Conservation (phyloP, 208 protist species). For the Leishmania tropica region DNA sequence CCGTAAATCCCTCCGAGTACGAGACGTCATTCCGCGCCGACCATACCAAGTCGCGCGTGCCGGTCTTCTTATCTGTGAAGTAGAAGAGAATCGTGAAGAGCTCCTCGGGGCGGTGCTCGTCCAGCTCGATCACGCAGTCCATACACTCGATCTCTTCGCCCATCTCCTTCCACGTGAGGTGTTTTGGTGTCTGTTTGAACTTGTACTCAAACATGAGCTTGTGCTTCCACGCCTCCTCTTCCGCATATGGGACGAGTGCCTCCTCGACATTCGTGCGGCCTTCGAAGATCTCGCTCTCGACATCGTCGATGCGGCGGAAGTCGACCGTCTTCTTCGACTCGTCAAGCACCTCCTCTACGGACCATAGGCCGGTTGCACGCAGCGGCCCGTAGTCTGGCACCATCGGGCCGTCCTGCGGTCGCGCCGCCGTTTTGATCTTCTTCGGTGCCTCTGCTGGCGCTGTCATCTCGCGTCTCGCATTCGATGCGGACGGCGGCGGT, state of each 20-base stretch:
- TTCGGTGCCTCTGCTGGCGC: background rate
- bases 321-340: constrained; percentile 72
- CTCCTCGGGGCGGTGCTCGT: constrained; percentile 88
- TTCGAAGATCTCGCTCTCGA: constrained; percentile 85
- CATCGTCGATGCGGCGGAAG: constrained; percentile 87
- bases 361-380: constrained; percentile 78
- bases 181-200: constrained; percentile 87
- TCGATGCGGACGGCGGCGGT: background rate
- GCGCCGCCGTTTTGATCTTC: constrained; percentile 25
- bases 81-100: constrained; percentile 87
- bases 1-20: constrained; percentile 84
- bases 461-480: background rate
- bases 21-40: constrained; percentile 81
- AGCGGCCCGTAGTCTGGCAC: constrained; percentile 80
- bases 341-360: constrained; percentile 77
- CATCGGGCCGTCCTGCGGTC: constrained; percentile 56
- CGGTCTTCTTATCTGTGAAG: constrained; percentile 79
- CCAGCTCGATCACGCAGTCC: constrained; percentile 87
- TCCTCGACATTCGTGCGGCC: constrained; percentile 58
- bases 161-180: constrained; percentile 88
- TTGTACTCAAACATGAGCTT: constrained; percentile 90
- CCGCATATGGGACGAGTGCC: constrained; percentile 70
- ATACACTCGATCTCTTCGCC: constrained; percentile 90
- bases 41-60: constrained; percentile 78
- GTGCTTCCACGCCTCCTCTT: constrained; percentile 89